Conservation (phyloP, 768 basidiomycete genomes). For the Suillus subluteus region DNA sequence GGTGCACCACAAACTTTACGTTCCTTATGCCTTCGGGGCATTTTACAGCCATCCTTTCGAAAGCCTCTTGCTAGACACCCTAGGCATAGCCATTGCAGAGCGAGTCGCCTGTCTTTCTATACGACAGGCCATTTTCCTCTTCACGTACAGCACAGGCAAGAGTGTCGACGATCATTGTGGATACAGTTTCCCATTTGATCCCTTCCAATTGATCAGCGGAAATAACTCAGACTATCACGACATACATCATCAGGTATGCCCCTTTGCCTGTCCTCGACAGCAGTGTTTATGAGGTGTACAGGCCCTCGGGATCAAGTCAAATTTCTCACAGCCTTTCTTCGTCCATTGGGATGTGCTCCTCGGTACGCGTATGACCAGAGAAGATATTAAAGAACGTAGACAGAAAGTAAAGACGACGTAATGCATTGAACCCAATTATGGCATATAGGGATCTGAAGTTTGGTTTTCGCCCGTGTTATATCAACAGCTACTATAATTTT, state of each 20-base stretch:
- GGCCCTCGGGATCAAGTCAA: slow-evolving; percentile 82
- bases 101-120: slow-evolving; percentile 64
- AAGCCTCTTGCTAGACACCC: slow-evolving; percentile 85
- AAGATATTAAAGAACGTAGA: slow-evolving; percentile 57
- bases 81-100: slow-evolving; percentile 82
- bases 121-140: slow-evolving; percentile 85
- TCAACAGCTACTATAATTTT: no score
- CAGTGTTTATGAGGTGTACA: slow-evolving; percentile 1
- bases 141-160: slow-evolving; percentile 82
- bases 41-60: slow-evolving; percentile 98
- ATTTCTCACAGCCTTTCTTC: slow-evolving; percentile 93
- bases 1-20: slow-evolving; percentile 93
- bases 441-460: neutral
- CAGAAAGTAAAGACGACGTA: slow-evolving; percentile 28
- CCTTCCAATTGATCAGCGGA: slow-evolving; percentile 76
- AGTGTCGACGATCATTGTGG: slow-evolving; percentile 97
- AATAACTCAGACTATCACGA: slow-evolving; percentile 98
- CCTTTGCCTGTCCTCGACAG: neutral
- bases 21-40: slow-evolving; percentile 95
- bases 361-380: slow-evolving; percentile 77
- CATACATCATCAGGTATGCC: slow-evolving; percentile 87
- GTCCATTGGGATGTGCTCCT: slow-evolving; percentile 87
- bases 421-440: slow-evolving; percentile 8
- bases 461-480: neutral
- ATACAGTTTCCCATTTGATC: slow-evolving; percentile 88